Percentiles rank a stretch among this genome's conserved stretches.
Evolutionary conservation across 768 basidiomycete genomes (phyloP).

Genomic region (Scleroderma citrinum): DNA sequence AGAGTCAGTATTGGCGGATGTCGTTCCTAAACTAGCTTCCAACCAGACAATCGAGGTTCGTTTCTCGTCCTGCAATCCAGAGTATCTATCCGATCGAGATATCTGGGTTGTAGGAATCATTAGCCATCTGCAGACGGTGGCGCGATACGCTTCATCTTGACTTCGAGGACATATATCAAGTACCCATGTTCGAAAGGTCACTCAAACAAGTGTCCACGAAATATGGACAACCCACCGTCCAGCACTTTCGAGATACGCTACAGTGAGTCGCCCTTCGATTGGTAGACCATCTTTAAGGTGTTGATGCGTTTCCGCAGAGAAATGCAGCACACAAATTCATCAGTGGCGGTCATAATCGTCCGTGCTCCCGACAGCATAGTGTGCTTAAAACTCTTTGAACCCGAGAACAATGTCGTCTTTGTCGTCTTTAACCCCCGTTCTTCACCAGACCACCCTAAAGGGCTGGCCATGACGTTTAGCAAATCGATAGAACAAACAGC

Average conservation of each 20-base stretch:
- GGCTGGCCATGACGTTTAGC: slow-evolving; percentile 50
- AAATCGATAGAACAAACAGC: slow-evolving; percentile 37
- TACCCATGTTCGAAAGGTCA: slow-evolving; percentile 42
- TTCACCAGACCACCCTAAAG: slow-evolving; percentile 42
- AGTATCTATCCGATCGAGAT: background rate
- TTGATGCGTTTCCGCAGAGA: slow-evolving; percentile 15
- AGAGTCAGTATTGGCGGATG: slow-evolving; percentile 4
- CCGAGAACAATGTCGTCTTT: slow-evolving; percentile 35
- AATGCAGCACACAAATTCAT: slow-evolving; percentile 10
- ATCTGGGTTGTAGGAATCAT: slow-evolving; percentile 37
- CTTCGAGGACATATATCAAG: slow-evolving; percentile 42
- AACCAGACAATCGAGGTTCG: slow-evolving; percentile 17
- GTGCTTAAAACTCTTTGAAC: slow-evolving; percentile 33
- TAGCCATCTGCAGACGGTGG: slow-evolving; percentile 47
- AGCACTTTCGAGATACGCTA: slow-evolving; percentile 24
- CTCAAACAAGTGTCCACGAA: slow-evolving; percentile 31
- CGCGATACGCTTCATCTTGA: slow-evolving; percentile 38
- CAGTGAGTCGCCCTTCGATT: slow-evolving; percentile 10
- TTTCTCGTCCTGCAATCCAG: no score
- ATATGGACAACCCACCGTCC: slow-evolving; percentile 30
- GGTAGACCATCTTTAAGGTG: background rate
- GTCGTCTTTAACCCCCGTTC: slow-evolving; percentile 59
- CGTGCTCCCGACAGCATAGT: slow-evolving; percentile 55
- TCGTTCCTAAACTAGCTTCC: slow-evolving; percentile 9
- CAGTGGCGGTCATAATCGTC: slow-evolving; percentile 42